Base-by-base conservation (phyloP, 768 basidiomycete genomes). In the Fomitopsis pulvina region DNA sequence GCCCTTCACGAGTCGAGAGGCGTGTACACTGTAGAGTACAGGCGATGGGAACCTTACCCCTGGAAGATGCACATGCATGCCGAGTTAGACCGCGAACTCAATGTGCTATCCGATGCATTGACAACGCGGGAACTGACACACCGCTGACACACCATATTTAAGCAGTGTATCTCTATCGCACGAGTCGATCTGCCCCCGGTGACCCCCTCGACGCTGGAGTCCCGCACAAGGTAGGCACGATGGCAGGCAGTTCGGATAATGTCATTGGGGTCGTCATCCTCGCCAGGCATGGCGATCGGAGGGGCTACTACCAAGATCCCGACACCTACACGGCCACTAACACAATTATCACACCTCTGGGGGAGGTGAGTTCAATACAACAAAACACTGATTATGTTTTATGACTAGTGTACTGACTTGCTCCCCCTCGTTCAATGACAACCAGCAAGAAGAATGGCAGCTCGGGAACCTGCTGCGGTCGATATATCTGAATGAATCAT, bases 341-440 rank as follows among this genome's bases (percentile, higher is more conserved):
- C 32, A 85, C 84, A 1, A 61, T 69, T n/a, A 76, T 85, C 44
- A 85, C 84, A 3, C 77, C 84, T n/a, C 68, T 85, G 22, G 83
- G 84, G 43, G 80, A 77, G 59, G 83, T 84, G 62, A 42, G 69
- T 63, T 37, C 37, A 20, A 7, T 37, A n/a, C n/a, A n/a, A n/a
- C n/a, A n/a, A n/a, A n/a, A n/a, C n/a, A n/a, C 14, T 18, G 14
- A 18, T 16, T 37, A 12, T 16, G 14, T 14, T 37, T 16, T 37
- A 6, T 27, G 24, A 34, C 27, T 12, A 40, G 25, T 53, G 18
- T 51, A 4, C 3, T 21, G 20, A 24, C n/a, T n/a, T 30, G 11
- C 24, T 25, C 29, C 12, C 18, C 1, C 24, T 34, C 7, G 14
- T 20, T 37, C 29, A 21, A 24, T 21, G 40, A 6, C 6, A 1